Percentiles rank a stretch among this genome's conserved stretches.
Evolutionary conservation across 2,329 filamentous ascomycete genomes (phyloP).

Genomic region (Beauveria rudraprayagi): DNA sequence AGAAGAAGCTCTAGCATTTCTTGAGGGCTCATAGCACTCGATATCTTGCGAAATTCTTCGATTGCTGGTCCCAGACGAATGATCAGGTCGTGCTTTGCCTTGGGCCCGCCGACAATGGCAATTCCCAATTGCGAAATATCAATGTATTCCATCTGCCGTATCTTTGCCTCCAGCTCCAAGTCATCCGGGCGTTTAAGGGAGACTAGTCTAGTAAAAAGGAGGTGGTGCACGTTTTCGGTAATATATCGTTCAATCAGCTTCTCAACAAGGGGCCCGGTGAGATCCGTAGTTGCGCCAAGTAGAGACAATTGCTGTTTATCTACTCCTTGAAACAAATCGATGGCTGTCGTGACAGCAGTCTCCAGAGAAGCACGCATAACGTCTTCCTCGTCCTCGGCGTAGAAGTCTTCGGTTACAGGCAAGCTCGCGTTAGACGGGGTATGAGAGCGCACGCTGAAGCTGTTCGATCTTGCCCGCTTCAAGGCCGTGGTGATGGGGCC

Average conservation of each 20-base stretch:
- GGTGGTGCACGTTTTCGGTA: constrained; percentile 82
- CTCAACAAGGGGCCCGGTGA: constrained; percentile 88
- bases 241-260: constrained; percentile 92
- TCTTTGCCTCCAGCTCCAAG: constrained; percentile 77
- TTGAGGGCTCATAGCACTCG: constrained; percentile 67
- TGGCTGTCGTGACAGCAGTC: constrained; percentile 84
- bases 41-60: constrained; percentile 83
- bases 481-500: constrained; percentile 48
- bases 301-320: constrained; percentile 93
- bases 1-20: constrained; percentile 81
- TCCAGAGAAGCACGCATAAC: constrained; percentile 83
- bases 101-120: constrained; percentile 66
- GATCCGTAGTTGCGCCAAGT: constrained; percentile 82
- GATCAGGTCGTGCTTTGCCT: constrained; percentile 74
- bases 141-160: constrained; percentile 85
- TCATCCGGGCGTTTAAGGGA: constrained; percentile 75
- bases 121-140: constrained; percentile 95
- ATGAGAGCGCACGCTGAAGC: constrained; percentile 26
- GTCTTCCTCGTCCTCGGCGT: constrained; percentile 84
- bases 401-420: constrained; percentile 55
- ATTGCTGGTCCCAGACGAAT: constrained; percentile 70
- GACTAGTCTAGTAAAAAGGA: constrained; percentile 77
- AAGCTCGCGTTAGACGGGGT: constrained; percentile 20
- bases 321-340: constrained; percentile 90
- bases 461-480: constrained; percentile 47